These are phyloP conservation scores for Fusarium caatingaense DNA, from an alignment of 2,329 filamentous ascomycete species.

Conservation along the genomic window DNA sequence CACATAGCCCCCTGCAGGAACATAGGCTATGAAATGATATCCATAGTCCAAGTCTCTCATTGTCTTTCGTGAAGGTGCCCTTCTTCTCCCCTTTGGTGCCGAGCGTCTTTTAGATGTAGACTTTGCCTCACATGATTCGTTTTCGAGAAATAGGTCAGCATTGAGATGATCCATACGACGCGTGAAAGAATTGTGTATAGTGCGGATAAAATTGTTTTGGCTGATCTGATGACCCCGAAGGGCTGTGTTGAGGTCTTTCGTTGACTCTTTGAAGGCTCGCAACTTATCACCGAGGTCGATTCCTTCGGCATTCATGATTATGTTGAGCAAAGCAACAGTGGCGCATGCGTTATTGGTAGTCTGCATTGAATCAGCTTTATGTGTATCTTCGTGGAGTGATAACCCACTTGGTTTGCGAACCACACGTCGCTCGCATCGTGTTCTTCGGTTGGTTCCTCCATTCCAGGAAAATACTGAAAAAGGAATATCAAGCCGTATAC, in stretches of 20 bases:
- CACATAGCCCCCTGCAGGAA: constrained; percentile 77
- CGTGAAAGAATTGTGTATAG: constrained; percentile 89
- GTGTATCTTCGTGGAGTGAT: background rate
- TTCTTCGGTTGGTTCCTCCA: constrained; percentile 64
- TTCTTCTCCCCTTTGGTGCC: constrained; percentile 53
- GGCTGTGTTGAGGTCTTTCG: constrained; percentile 74
- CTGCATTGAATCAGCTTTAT: constrained; percentile 54
- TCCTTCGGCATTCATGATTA: constrained; percentile 82
- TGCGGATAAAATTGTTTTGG: constrained; percentile 79
- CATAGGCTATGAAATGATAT: constrained; percentile 91
- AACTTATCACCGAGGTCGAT: constrained; percentile 78
- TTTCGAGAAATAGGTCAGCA: constrained; percentile 73
- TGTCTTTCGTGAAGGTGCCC: constrained; percentile 47
- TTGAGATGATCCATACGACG: constrained; percentile 80
- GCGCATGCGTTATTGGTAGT: constrained; percentile 88
- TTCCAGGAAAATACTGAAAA: constrained; percentile 74
- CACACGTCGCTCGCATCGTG: constrained; percentile 73
- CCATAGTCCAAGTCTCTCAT: constrained; percentile 67
- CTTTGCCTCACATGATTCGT: constrained; percentile 59
- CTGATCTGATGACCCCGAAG: constrained; percentile 81
- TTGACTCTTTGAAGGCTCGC: constrained; percentile 77
- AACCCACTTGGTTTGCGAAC: constrained; percentile 88
- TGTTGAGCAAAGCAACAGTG: constrained; percentile 92
- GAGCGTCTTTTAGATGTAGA: constrained; percentile 49
- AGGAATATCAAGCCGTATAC: constrained; percentile 91